A percentile compares a stretch with the other conserved stretches of the same genome.
Conservation (phyloP, 306 rosid species). For the Glycyrrhiza uralensis region DNA sequence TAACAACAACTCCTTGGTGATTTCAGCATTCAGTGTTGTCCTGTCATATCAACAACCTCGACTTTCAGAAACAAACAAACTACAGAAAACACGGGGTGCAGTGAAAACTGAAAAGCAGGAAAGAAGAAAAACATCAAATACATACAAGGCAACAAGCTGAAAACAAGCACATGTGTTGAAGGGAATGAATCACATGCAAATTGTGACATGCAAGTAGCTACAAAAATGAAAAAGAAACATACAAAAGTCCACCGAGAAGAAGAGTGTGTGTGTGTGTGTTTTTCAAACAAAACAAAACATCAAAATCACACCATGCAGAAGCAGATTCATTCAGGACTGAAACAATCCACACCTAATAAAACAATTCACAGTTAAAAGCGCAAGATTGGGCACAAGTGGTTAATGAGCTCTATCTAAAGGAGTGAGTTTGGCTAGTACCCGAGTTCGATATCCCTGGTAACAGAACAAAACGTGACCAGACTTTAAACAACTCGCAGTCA, state of each 20-base stretch:
- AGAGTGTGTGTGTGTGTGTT: background rate
- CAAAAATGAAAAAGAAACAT: background rate
- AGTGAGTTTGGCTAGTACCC: too few relatives aligned
- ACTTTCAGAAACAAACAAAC: background rate
- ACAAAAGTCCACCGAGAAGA: background rate
- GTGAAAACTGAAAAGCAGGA: too few relatives aligned
- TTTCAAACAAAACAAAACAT: background rate
- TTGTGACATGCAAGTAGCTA: background rate
- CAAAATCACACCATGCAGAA: conserved; percentile 31
- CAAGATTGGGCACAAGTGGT: too few relatives aligned
- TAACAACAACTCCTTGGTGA: background rate
- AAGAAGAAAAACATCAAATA: too few relatives aligned
- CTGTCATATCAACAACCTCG: conserved; percentile 2
- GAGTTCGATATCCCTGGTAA: too few relatives aligned
- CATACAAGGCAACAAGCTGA: too few relatives aligned
- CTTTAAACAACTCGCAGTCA: too few relatives aligned
- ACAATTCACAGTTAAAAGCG: too few relatives aligned
- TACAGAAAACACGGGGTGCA: background rate
- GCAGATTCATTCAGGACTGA: background rate
- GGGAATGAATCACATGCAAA: too few relatives aligned
- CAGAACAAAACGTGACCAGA: too few relatives aligned
- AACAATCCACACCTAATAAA: conserved; percentile 27
- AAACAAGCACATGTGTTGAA: background rate
- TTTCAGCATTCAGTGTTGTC: background rate
- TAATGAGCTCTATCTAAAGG: too few relatives aligned